Evolutionary conservation across 495 filamentous ascomycete genomes (phyloP), one percentile per base, ranked within the genome.

Genomic region (Astrocystis sublimbata): DNA sequence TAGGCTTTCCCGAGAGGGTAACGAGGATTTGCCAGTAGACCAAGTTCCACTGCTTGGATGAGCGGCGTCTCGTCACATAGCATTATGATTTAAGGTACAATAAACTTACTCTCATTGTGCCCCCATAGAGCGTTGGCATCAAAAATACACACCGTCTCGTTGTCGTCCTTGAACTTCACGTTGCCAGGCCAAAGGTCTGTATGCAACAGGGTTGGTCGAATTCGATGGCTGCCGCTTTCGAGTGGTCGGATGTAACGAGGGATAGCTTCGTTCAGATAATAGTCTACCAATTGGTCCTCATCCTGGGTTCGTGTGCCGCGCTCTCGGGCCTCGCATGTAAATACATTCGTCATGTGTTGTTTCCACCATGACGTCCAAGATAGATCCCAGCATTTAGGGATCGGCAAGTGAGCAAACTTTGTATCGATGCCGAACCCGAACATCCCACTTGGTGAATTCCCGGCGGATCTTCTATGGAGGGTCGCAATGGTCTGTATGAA

Each of bases 351-450:
- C 66, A 69, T 69, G 19, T 69, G 66, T 17, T 46, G 26, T 17
- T 63, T 62, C 63, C 77, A 83, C 33, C 74, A 79, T n/a, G 64
- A 64, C 60, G 75, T 73, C 82, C 81, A 84, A 52, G 75, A 77
- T 6, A 65, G 65, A 36, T 78, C 71, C 79, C 76, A 81, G 15
- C 42, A 68, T 24, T 71, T 76, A 10, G 63, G 56, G 62, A 80
- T 77, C 38, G 75, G 69, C 36, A 80, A 41, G 15, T 75, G 72
- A 12, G 77, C 79, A 30, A 73, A 72, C 59, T 73, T 79, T 1
- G 81, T 86, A 2, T 75, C 69, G 9, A 77, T 62, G 43, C 77
- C 74, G 63, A 85, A 84, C 0, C 81, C 81, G 60, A 80, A 85
- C 66, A 78, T 76, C 6, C 77, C 79, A 21, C 66, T 76, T 6